phyloP scores from a whole-genome alignment of 2,329 filamentous ascomycete genomes.

The Hyphodiscus sp. region DNA sequence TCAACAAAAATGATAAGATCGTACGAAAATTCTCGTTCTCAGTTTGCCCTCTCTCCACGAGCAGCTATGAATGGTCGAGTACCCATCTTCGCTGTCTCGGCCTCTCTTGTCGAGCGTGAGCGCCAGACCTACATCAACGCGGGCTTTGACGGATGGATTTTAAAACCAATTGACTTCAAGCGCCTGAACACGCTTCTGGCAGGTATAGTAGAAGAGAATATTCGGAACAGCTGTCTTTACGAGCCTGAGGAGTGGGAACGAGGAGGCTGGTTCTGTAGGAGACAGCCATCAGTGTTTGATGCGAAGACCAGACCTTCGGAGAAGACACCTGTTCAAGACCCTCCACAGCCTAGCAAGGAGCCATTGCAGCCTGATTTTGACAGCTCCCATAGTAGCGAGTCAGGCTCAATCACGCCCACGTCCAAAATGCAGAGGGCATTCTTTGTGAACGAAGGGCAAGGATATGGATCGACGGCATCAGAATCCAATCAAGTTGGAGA shows the following conservation, averaged over 20 bases:
- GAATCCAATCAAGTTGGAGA: too few species aligned
- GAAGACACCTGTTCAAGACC: conserved; percentile 4
- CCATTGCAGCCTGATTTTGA: background rate
- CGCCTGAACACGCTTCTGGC: conserved; percentile 61
- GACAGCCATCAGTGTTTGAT: conserved; percentile 5
- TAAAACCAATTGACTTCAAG: conserved; percentile 81
- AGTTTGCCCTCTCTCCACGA: conserved; percentile 48
- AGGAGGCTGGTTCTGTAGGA: conserved; percentile 69
- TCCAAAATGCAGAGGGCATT: background rate
- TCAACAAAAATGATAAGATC: conserved; percentile 80
- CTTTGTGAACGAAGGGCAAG: conserved; percentile 11
- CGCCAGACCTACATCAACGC: conserved; percentile 63
- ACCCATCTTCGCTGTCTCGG: conserved; percentile 82
- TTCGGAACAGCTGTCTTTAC: conserved; percentile 60
- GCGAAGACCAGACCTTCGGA: conserved; percentile 8
- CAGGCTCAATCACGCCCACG: conserved; percentile 10
- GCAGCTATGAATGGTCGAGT: conserved; percentile 58
- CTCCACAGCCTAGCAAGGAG: background rate
- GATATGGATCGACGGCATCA: background rate
- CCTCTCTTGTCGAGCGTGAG: conserved; percentile 68
- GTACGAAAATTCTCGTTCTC: conserved; percentile 51
- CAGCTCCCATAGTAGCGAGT: conserved; percentile 11
- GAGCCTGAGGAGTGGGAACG: conserved; percentile 68
- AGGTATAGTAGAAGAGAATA: conserved; percentile 58
- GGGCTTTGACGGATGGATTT: conserved; percentile 86